Conservation (phyloP, 768 basidiomycete species). For the Tulasnella sp. region DNA sequence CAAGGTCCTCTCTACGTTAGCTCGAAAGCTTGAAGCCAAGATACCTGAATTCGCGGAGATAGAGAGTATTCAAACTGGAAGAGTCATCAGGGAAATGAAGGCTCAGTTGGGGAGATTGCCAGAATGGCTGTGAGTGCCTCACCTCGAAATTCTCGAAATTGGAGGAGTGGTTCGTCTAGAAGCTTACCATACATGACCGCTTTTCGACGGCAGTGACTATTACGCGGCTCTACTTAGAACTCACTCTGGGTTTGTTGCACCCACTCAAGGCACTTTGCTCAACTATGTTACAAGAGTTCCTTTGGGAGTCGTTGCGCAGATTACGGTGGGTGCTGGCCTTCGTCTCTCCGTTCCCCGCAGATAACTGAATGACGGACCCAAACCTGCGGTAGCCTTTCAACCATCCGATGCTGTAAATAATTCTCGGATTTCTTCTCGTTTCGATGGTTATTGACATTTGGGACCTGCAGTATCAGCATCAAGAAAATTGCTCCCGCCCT, state of each 20-base stretch:
- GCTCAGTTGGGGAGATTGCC: slow-evolving; percentile 76
- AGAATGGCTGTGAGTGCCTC: slow-evolving; percentile 87
- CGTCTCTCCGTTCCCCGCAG: background rate
- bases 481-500: slow-evolving; percentile 88
- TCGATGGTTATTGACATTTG: background rate
- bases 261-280: slow-evolving; percentile 75
- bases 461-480: slow-evolving; percentile 58
- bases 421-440: background rate
- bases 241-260: slow-evolving; percentile 64
- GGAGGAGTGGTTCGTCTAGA: background rate
- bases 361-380: background rate
- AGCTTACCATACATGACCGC: background rate
- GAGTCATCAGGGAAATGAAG: slow-evolving; percentile 82
- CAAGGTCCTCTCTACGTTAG: slow-evolving; percentile 64
- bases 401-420: slow-evolving; percentile 67
- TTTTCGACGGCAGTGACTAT: slow-evolving; percentile 59
- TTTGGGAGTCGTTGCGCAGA: slow-evolving; percentile 86
- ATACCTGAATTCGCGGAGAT: slow-evolving; percentile 63
- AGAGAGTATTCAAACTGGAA: slow-evolving; percentile 76
- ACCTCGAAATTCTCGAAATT: background rate
- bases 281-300: slow-evolving; percentile 81
- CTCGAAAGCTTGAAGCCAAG: slow-evolving; percentile 60
- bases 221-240: slow-evolving; percentile 76
- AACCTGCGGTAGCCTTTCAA: slow-evolving; percentile 69
- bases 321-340: slow-evolving; percentile 59